Conservation (phyloP, 805 yeast genomes). For the Yarrowia sp. region DNA sequence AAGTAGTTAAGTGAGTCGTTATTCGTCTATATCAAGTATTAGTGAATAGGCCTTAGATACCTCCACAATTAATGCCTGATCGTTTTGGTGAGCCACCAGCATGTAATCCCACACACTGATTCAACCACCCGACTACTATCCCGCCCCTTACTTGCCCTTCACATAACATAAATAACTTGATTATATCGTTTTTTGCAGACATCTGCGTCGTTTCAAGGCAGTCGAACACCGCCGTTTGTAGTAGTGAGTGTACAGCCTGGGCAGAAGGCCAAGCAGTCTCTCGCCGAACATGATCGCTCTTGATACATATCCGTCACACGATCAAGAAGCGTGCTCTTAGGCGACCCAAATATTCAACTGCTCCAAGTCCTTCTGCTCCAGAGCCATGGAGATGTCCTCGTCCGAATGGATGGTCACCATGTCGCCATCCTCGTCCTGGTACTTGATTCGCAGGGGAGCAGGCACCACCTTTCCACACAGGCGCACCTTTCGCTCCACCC, state of each 20-base stretch:
- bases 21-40: too few relatives aligned
- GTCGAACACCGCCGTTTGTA: not conserved
- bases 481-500: conserved; percentile 55
- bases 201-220: not conserved
- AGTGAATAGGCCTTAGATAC: too few relatives aligned
- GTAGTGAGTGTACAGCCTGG: not conserved
- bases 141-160: not conserved
- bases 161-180: conserved; percentile 8
- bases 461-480: conserved; percentile 49
- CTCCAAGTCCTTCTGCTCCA: conserved; percentile 43
- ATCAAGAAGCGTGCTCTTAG: not conserved
- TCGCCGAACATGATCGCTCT: not conserved
- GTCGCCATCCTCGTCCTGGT: conserved; percentile 95
- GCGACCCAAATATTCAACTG: conserved; percentile 11
- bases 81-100: too few relatives aligned
- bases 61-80: too few relatives aligned
- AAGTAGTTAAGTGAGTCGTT: too few relatives aligned
- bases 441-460: conserved; percentile 56
- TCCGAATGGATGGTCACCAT: conserved; percentile 77
- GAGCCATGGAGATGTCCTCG: conserved; percentile 85
- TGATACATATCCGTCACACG: not conserved
- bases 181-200: conserved; percentile 5
- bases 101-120: too few relatives aligned
- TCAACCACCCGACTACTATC: too few relatives aligned
- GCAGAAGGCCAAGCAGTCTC: not conserved